phyloP scores from a whole-genome alignment of 176 grass and related monocot genomes.

The Aegilops bicornis region DNA sequence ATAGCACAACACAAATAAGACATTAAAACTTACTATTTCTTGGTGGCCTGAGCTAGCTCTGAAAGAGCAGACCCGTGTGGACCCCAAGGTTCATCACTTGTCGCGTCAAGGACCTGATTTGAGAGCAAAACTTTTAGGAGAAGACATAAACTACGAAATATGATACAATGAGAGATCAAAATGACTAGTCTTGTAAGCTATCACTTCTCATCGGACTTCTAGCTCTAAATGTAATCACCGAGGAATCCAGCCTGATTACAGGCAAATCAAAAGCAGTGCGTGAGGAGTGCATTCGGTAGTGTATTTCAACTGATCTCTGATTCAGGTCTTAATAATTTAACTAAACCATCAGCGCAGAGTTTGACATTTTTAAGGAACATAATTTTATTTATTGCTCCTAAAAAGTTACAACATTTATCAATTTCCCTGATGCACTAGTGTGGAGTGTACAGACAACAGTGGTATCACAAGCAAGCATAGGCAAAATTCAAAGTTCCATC shows the following conservation, averaged over 20 bases:
- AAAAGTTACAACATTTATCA: neutral
- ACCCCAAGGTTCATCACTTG: constrained; percentile 95
- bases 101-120: constrained; percentile 83
- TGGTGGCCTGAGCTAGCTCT: constrained; percentile 78
- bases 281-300: neutral
- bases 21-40: constrained; percentile 64
- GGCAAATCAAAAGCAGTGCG: neutral
- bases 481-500: neutral
- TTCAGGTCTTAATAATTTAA: neutral
- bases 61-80: constrained; percentile 80
- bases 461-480: constrained; percentile 6
- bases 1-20: neutral
- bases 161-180: neutral
- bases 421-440: neutral
- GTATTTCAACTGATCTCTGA: neutral
- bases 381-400: constrained; percentile 5
- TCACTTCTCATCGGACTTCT: neutral
- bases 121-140: neutral
- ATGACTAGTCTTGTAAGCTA: neutral
- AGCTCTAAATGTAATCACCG: neutral
- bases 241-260: neutral
- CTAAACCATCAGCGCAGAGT: constrained; percentile 2
- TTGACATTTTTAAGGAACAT: neutral
- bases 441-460: neutral
- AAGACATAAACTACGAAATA: neutral